phyloP scores from a whole-genome alignment of 2,329 filamentous ascomycete genomes.

The Phyllosticta capitalensis region DNA sequence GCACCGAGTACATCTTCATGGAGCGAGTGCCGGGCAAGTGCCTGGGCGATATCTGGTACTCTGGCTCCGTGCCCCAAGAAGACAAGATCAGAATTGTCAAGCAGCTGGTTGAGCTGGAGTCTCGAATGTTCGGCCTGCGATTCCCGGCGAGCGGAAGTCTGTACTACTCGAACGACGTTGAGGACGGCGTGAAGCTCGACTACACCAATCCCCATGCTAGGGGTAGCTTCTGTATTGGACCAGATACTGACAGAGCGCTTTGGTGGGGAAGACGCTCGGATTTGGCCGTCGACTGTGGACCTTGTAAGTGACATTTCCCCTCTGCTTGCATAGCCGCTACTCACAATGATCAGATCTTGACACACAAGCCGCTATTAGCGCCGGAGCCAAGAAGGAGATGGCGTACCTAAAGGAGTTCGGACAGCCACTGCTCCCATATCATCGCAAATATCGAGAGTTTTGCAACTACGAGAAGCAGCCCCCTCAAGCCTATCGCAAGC shows the following conservation, averaged over 20 bases:
- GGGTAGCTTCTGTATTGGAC: conserved; percentile 21
- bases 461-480: conserved; percentile 4
- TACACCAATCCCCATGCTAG: conserved; percentile 11
- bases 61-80: too few species aligned
- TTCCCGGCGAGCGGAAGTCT: background rate
- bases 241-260: conserved; percentile 19
- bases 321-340: conserved; percentile 1
- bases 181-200: conserved; percentile 22
- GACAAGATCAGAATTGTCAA: background rate
- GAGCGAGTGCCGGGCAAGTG: conserved; percentile 26
- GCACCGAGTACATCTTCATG: conserved; percentile 32
- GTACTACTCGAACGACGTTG: background rate
- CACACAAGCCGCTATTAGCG: too few species aligned
- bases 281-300: conserved; percentile 21
- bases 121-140: background rate
- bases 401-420: too few species aligned
- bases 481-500: conserved; percentile 20
- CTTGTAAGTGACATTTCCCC: conserved; percentile 25
- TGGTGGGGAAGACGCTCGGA: conserved; percentile 23
- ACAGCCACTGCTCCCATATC: too few species aligned
- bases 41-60: conserved; percentile 18
- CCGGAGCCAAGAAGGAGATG: too few species aligned
- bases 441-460: too few species aligned
- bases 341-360: too few species aligned
- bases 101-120: background rate